Percentiles rank a stretch among this genome's conserved stretches.
phyloP scores from a whole-genome alignment of 2,329 filamentous ascomycete genomes.

The Dissoconium aciculare region DNA sequence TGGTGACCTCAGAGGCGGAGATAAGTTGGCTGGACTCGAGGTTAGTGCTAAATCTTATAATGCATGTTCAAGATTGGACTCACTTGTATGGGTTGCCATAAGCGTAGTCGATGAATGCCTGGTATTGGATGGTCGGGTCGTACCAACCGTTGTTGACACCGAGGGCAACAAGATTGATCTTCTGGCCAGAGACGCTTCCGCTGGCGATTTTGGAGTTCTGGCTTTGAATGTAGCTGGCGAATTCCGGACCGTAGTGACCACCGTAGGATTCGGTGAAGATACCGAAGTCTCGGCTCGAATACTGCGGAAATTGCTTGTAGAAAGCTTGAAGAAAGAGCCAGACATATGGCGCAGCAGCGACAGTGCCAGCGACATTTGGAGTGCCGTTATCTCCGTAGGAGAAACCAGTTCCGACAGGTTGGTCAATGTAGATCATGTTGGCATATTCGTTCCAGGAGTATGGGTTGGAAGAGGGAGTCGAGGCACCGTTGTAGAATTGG shows the following conservation, averaged over 20 bases:
- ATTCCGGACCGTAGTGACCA: slow-evolving; percentile 12
- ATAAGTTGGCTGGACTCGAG: slow-evolving; percentile 23
- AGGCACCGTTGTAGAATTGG: slow-evolving; percentile 27
- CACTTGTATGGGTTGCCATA: slow-evolving; percentile 26
- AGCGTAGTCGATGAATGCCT: slow-evolving; percentile 22
- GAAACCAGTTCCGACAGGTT: slow-evolving; percentile 45
- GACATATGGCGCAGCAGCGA: slow-evolving; percentile 35
- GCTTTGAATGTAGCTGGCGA: slow-evolving; percentile 22
- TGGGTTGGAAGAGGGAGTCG: slow-evolving; percentile 33
- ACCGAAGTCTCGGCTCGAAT: slow-evolving; percentile 2
- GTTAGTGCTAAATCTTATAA: neutral
- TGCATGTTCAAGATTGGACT: neutral
- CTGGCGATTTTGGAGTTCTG: slow-evolving; percentile 20
- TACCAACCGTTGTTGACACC: slow-evolving; percentile 45
- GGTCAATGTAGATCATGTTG: slow-evolving; percentile 47
- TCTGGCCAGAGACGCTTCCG: slow-evolving; percentile 3
- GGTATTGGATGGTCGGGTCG: slow-evolving; percentile 33
- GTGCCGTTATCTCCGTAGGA: slow-evolving; percentile 30
- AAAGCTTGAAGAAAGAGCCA: slow-evolving; percentile 42
- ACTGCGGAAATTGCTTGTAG: slow-evolving; percentile 21
- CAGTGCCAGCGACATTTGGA: slow-evolving; percentile 27
- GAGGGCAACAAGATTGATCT: slow-evolving; percentile 36
- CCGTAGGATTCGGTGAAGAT: slow-evolving; percentile 13
- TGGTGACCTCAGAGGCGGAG: slow-evolving; percentile 39
- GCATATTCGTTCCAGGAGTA: slow-evolving; percentile 44